Evolutionary conservation across 305 asterid species (phyloP), one percentile per base, ranked within the genome.

Genomic region (Fraxinus sp.): DNA sequence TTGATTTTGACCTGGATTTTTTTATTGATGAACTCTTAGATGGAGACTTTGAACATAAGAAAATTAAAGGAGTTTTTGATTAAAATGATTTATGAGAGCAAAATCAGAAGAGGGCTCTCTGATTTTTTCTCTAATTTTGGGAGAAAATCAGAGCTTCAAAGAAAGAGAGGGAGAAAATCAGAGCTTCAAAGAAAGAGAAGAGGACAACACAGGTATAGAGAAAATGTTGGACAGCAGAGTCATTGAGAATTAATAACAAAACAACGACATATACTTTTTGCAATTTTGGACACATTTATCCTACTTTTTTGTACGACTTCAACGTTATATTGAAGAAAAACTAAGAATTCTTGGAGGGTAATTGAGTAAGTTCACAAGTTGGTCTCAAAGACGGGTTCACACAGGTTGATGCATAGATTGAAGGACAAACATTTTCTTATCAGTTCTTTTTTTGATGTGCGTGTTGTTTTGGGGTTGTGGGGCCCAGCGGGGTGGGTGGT

Each of bases 21-120:
- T 55, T 55, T 55, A n/a, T 5, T n/a, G 26, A 55, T 55, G 66
- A 55, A 55, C 66, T 55, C 70, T 68, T 30, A 0, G 33, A 37
- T 81, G 83, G 83, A 59, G 71, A 36, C 10, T 75, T 5, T 22
- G 77, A 59, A 26, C 39, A 70, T 70, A 32, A 71, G 76, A 71
- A 30, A 32, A 14, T 14, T 0, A 16, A 71, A 30, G 76, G 43
- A 9, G 6, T 66, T 26, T 11, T 55, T 18, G 66, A 55, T 55
- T n/a, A 55, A 55, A 55, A n/a, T 55, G 66, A 18, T 18, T n/a
- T 18, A 55, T n/a, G 26, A 55, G 24, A 55, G 66, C 66, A 55
- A 55, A 20, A 55, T n/a, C 26, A 55, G 26, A 55, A 6, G 66
- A 52, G 66, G 24, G 26, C 14, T 59, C 70, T 59, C 70, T 7